These are phyloP conservation scores for Chrysanthemum makinoi DNA, from an alignment of 129 eudicot genomes.

Conservation along the genomic window DNA sequence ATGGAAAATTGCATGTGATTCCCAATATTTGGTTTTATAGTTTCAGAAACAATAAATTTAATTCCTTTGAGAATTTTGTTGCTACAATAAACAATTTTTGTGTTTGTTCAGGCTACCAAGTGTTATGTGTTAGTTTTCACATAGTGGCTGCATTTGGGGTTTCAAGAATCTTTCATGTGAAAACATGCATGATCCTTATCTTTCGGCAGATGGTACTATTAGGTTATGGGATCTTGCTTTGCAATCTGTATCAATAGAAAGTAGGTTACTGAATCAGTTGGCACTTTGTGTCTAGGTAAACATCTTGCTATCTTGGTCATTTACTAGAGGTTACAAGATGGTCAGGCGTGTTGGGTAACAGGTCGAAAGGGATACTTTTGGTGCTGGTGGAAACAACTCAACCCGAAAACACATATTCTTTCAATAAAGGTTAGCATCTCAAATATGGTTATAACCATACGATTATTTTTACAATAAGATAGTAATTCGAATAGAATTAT, in stretches of 20 bases:
- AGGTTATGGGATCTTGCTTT: constrained; percentile 65
- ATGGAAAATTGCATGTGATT: constrained; percentile 54
- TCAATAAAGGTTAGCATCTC: too few relatives aligned
- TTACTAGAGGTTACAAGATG: too few relatives aligned
- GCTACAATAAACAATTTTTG: constrained; percentile 23
- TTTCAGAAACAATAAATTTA: background rate
- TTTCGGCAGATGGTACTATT: constrained; percentile 66
- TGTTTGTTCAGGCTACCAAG: constrained; percentile 62
- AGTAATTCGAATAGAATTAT: too few relatives aligned
- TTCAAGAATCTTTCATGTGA: constrained; percentile 64
- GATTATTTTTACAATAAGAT: too few relatives aligned
- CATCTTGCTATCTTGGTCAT: constrained; percentile 10
- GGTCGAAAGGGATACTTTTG: too few relatives aligned
- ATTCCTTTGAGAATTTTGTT: background rate
- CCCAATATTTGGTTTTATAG: constrained; percentile 1
- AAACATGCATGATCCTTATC: constrained; percentile 71
- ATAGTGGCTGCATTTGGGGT: constrained; percentile 71
- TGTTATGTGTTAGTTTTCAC: constrained; percentile 74
- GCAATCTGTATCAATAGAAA: constrained; percentile 36
- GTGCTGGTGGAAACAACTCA: too few relatives aligned
- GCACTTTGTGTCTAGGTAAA: constrained; percentile 47
- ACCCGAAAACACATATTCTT: too few relatives aligned
- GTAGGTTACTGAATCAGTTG: constrained; percentile 28
- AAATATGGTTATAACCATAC: too few relatives aligned
- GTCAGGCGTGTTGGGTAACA: too few relatives aligned